phyloP scores from a whole-genome alignment of 257 asterid genomes.

The Cynanchum wilfordii region DNA sequence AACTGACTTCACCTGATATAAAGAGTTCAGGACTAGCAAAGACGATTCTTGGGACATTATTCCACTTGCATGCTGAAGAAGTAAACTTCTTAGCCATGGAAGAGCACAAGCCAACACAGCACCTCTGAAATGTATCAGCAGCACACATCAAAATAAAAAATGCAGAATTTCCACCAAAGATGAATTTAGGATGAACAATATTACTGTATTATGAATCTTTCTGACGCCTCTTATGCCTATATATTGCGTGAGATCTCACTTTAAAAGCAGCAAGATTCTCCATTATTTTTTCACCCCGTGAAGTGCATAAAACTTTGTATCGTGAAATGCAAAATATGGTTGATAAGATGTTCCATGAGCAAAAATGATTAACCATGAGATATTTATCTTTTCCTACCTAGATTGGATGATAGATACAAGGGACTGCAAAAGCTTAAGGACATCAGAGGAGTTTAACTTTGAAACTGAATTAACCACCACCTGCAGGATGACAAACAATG shows the following conservation, averaged over 20 bases:
- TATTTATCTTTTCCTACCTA: constrained; percentile 40
- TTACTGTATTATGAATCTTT: neutral
- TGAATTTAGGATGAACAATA: neutral
- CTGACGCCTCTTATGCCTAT: neutral
- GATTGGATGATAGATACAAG: constrained; percentile 62
- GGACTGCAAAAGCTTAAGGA: constrained; percentile 66
- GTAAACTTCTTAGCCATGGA: constrained; percentile 83
- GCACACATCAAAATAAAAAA: neutral
- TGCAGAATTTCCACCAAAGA: neutral
- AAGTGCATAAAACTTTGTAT: neutral
- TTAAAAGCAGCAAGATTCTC: neutral
- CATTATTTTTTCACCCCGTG: no score
- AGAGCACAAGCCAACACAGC: constrained; percentile 84
- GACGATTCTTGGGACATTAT: constrained; percentile 94
- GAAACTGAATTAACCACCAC: constrained; percentile 70
- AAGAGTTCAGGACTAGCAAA: constrained; percentile 58
- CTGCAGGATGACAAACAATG: constrained; percentile 36
- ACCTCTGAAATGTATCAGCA: constrained; percentile 49
- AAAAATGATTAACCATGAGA: no score
- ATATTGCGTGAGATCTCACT: neutral
- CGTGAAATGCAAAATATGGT: neutral
- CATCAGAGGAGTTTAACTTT: constrained; percentile 72
- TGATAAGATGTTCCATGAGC: neutral
- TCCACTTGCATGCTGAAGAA: constrained; percentile 80
- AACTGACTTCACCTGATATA: constrained; percentile 62